Evolutionary conservation across 129 eudicot genomes (phyloP).

Genomic region (Lonicera japonica): DNA sequence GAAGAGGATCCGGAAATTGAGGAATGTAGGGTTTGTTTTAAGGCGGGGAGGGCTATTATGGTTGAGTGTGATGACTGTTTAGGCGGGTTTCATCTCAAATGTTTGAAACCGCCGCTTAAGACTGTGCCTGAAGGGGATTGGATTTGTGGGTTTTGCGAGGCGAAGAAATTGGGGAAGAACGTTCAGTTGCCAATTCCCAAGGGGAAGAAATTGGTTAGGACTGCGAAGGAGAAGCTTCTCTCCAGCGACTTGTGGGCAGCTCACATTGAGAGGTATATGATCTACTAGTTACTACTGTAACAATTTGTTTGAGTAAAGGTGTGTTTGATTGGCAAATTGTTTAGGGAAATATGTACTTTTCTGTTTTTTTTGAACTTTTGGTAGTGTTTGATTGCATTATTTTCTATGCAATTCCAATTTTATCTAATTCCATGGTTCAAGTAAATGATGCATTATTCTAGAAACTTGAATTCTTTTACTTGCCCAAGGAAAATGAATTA

Average conservation of each 20-base stretch:
- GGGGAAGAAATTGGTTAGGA: conserved; percentile 62
- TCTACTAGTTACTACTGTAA: not conserved
- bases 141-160: conserved; percentile 74
- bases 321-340: too few species aligned
- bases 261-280: conserved; percentile 64
- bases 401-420: too few species aligned
- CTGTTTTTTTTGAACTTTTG: too few species aligned
- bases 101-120: conserved; percentile 79
- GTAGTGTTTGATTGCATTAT: too few species aligned
- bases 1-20: conserved; percentile 85
- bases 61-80: conserved; percentile 93
- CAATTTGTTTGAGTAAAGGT: conserved; percentile 3
- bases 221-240: conserved; percentile 77
- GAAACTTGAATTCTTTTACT: too few species aligned
- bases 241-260: conserved; percentile 88
- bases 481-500: too few species aligned
- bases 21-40: conserved; percentile 83
- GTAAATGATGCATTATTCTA: too few species aligned
- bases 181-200: conserved; percentile 38
- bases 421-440: too few species aligned
- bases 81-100: conserved; percentile 87
- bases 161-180: conserved; percentile 47
- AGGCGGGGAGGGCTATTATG: conserved; percentile 50
- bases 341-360: too few species aligned
- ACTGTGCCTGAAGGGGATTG: conserved; percentile 86